Base-by-base conservation (phyloP, 768 basidiomycete species). In the Pleurotus tuber-regium region DNA sequence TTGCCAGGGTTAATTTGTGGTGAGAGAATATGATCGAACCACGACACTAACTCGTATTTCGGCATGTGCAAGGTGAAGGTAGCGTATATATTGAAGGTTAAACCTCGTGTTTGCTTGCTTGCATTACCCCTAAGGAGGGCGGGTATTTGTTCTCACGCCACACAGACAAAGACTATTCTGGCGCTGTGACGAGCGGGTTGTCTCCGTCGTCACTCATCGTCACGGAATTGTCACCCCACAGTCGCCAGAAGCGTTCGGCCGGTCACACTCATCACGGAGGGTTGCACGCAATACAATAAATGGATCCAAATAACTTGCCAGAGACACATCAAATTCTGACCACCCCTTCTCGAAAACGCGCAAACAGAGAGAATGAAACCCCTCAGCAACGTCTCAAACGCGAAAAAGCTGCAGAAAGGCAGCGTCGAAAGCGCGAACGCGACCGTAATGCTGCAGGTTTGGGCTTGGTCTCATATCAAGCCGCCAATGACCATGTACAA, bases 331-430 rank as follows among this genome's bases (percentile, higher is more conserved):
- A 51, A 39, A 39, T 40, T 14, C 40, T 54, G 4, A 43, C 63
- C 48, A 62, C 59, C 49, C 59, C 64, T 8, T 68, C 70, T 26
- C 69, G 76, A 43, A 87, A 84, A 66, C 76, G 87, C 58, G 75
- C 26, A 6, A 50, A 41, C 38, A 19, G 49, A 40, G 80, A 89
- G 64, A 81, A 86, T 74, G 88, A 89, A 72, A 85, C 86, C 9
- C 79, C 82, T 24, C 78, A 77, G 51, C 86, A 89, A 69, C 75
- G 81, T 58, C 74, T 80, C 59, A 92, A 92, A 65, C 80, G 90
- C 59, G 87, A 89, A 76, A 91, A 92, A 66, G 90, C 90, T 1
- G 87, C 91, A 35, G 90, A 92, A 66, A 76, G 90, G 54, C 90
- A 92, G 65, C 80, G 90, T 41, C 67, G 88, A 55, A 92, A 92